Conservation (phyloP, 2,329 filamentous ascomycete genomes). For the Botrytis paeoniae region DNA sequence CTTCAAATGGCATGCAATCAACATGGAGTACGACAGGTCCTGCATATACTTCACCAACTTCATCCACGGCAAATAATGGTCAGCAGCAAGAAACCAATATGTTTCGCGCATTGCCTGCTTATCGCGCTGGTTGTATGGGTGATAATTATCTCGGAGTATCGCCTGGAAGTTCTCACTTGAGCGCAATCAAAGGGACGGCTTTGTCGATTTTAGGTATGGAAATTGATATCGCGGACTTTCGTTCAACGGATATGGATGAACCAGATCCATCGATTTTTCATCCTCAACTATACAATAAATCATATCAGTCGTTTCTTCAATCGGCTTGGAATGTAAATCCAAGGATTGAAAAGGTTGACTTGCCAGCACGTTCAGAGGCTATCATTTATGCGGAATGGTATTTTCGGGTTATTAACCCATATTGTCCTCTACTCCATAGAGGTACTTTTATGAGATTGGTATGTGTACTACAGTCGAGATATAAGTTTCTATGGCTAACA, state of each 20-base stretch:
- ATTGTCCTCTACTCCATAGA: slow-evolving; percentile 73
- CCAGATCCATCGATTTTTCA: slow-evolving; percentile 43
- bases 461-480: slow-evolving; percentile 35
- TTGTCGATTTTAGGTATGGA: slow-evolving; percentile 77
- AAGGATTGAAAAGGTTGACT: slow-evolving; percentile 50
- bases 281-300: slow-evolving; percentile 63
- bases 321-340: slow-evolving; percentile 61
- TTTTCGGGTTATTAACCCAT: slow-evolving; percentile 68
- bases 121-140: slow-evolving; percentile 42
- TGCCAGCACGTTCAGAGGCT: slow-evolving; percentile 64
- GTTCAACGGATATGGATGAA: slow-evolving; percentile 64
- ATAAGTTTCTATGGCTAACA: slow-evolving; percentile 13
- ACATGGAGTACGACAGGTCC: slow-evolving; percentile 25
- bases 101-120: slow-evolving; percentile 30
- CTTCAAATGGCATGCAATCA: slow-evolving; percentile 16
- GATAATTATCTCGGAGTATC: slow-evolving; percentile 65
- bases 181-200: slow-evolving; percentile 71
- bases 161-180: slow-evolving; percentile 60
- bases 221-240: slow-evolving; percentile 73
- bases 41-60: slow-evolving; percentile 20
- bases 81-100: slow-evolving; percentile 30
- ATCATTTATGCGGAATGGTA: slow-evolving; percentile 72
- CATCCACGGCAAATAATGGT: not conserved
- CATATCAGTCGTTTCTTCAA: slow-evolving; percentile 66
- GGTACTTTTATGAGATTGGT: slow-evolving; percentile 69